phyloP scores from a whole-genome alignment of 495 filamentous ascomycete species.

The Apodospora peruviana region DNA sequence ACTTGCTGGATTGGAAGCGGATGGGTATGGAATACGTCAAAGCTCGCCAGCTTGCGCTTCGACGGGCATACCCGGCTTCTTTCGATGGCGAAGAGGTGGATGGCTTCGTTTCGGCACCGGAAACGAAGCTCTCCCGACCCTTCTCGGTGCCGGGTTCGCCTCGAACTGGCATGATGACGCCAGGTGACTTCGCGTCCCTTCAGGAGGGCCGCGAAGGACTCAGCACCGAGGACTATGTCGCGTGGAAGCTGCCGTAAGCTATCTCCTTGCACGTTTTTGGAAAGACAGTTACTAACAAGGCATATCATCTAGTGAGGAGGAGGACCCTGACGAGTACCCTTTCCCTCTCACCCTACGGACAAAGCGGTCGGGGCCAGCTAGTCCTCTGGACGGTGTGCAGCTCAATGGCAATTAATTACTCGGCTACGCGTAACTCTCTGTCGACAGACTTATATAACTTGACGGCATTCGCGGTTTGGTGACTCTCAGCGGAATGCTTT shows the following conservation, averaged over 20 bases:
- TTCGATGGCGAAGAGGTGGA: conserved; percentile 73
- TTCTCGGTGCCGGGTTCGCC: conserved; percentile 92
- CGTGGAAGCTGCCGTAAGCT: conserved; percentile 96
- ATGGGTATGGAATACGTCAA: conserved; percentile 99
- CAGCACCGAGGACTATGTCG: conserved; percentile 93
- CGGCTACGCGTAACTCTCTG: background rate
- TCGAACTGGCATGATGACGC: conserved; percentile 95
- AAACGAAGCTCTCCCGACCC: conserved; percentile 88
- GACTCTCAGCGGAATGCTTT: too few relatives aligned
- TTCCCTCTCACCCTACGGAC: conserved; percentile 79
- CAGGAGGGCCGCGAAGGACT: conserved; percentile 92
- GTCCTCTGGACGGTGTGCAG: conserved; percentile 32
- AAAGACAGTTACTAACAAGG: conserved; percentile 4
- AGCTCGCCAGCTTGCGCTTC: conserved; percentile 83
- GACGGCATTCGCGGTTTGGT: too few relatives aligned
- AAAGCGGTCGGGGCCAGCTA: conserved; percentile 35
- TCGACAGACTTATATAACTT: too few relatives aligned
- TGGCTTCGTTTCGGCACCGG: conserved; percentile 80
- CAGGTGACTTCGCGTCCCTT: conserved; percentile 91
- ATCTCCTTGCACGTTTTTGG: background rate
- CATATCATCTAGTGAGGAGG: conserved; percentile 66
- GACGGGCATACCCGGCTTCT: conserved; percentile 84
- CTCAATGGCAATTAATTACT: conserved; percentile 32
- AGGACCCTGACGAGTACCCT: conserved; percentile 88
- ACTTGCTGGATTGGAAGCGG: conserved; percentile 95